Evolutionary conservation across 2,329 filamentous ascomycete genomes (phyloP), one percentile per base, ranked within the genome.

Genomic region (Dactylonectria macrodidyma): DNA sequence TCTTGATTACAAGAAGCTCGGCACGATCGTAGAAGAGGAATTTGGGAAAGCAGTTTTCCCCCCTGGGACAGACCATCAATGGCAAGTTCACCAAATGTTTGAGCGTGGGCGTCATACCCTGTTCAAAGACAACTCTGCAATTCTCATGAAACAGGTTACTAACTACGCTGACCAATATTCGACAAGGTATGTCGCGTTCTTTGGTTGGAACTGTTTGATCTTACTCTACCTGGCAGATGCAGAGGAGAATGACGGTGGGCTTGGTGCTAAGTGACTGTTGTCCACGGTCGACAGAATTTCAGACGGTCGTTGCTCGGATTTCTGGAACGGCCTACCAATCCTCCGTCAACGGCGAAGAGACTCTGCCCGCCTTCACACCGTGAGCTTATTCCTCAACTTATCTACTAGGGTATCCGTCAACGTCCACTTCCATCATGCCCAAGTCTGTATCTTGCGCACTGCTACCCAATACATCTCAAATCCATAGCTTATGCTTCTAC

Each of bases 141-240:
- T 26, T 9, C 33, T 64, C 5, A 2, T 58, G 4, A 38, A 58
- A 34, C 61, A 64, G 44, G 61, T 54, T 10, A 54, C 59, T 30
- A 48, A 64, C 44, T 59, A 64, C 30, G 61, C 52, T 4, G 4
- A 51, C 22, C n/a, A 22, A 19, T 64, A 64, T 44, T 9, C 22
- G n/a, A 64, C 61, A 11, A 36, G 50, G 22, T 64, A 58, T 26
- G 34, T 64, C 5, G 61, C 61, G 26, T 51, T 58, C 41, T 64
- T 64, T 26, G 61, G 59, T 54, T 64, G 61, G 61, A 46, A 64
- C 24, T 36, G 38, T 19, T 33, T 64, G 16, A 36, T 58, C 3
- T 54, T 64, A n/a, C 36, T 64, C 6, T 34, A 48, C 46, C n/a
- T 64, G 41, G 52, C 19, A 6, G 41, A 55, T 9, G 38, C 46